phyloP scores from a whole-genome alignment of 192 early-diverging fungal genomes.

The Ambispora gerdemannii region DNA sequence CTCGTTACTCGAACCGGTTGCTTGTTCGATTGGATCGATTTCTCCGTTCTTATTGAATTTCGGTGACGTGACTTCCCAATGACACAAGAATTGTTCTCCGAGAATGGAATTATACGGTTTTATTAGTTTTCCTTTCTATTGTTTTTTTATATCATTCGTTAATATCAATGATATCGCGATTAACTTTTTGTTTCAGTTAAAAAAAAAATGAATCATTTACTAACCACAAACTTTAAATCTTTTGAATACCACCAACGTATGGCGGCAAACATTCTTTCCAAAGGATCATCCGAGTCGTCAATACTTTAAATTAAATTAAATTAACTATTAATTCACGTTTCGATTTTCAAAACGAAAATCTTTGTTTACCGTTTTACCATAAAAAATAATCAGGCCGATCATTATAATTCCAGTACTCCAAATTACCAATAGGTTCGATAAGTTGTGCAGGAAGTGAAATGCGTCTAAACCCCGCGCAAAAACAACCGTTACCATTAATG shows the following conservation, averaged over 20 bases:
- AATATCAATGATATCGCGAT: not conserved
- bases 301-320: slow-evolving; percentile 47
- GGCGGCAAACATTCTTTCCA: slow-evolving; percentile 67
- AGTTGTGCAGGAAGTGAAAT: slow-evolving; percentile 69
- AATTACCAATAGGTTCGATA: slow-evolving; percentile 67
- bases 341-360: not conserved
- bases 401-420: slow-evolving; percentile 78
- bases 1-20: slow-evolving; percentile 13
- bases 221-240: slow-evolving; percentile 57
- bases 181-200: not conserved
- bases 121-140: slow-evolving; percentile 40
- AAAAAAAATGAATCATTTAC: not conserved
- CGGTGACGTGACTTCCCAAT: slow-evolving; percentile 45
- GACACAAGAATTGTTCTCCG: slow-evolving; percentile 57
- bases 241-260: slow-evolving; percentile 73
- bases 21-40: slow-evolving; percentile 32
- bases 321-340: not conserved
- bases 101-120: slow-evolving; percentile 61
- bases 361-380: slow-evolving; percentile 26
- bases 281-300: slow-evolving; percentile 55
- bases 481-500: slow-evolving; percentile 1
- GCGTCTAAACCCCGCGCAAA: slow-evolving; percentile 36
- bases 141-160: not conserved
- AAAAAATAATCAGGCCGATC: slow-evolving; percentile 72
- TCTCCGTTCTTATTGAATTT: slow-evolving; percentile 40